phyloP scores from a whole-genome alignment of 1,139 yeast genomes.

The Debaryomycetaceae sp. region DNA sequence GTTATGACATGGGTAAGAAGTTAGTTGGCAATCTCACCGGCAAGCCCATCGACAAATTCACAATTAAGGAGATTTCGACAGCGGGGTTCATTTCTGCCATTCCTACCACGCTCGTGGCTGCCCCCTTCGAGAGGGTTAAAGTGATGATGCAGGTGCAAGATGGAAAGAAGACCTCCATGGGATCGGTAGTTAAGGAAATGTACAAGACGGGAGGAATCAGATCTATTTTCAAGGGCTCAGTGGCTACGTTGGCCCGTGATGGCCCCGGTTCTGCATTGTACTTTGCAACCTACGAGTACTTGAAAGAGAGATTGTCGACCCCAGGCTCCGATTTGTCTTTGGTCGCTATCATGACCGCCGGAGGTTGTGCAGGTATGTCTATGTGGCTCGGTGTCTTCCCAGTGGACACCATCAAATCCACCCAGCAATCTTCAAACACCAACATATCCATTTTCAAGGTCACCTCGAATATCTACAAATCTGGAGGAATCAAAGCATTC shows the following conservation, averaged over 20 bases:
- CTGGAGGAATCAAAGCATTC: conserved; percentile 86
- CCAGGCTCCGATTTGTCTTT: conserved; percentile 61
- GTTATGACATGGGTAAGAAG: conserved; percentile 89
- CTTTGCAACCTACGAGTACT: conserved; percentile 88
- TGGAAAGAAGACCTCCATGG: conserved; percentile 49
- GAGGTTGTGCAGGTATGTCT: conserved; percentile 92
- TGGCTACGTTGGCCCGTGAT: conserved; percentile 91
- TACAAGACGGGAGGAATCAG: conserved; percentile 77
- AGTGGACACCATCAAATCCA: conserved; percentile 89
- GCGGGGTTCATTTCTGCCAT: conserved; percentile 97
- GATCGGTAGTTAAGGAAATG: conserved; percentile 64
- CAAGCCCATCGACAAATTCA: conserved; percentile 40
- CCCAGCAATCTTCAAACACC: conserved; percentile 64
- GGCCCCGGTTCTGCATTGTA: conserved; percentile 98
- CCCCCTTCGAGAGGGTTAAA: conserved; percentile 95
- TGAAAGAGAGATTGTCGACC: conserved; percentile 60
- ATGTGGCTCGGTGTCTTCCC: conserved; percentile 99
- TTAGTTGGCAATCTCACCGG: conserved; percentile 51
- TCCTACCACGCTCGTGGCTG: conserved; percentile 93
- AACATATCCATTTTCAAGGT: conserved; percentile 63
- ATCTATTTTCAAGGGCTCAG: conserved; percentile 87
- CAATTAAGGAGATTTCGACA: conserved; percentile 71
- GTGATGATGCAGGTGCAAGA: conserved; percentile 84
- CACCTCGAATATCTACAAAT: conserved; percentile 56
- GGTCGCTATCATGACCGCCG: conserved; percentile 78